These are phyloP conservation scores for Erysimum cheiri DNA, from an alignment of 441 rosid genomes.

Conservation along the genomic window DNA sequence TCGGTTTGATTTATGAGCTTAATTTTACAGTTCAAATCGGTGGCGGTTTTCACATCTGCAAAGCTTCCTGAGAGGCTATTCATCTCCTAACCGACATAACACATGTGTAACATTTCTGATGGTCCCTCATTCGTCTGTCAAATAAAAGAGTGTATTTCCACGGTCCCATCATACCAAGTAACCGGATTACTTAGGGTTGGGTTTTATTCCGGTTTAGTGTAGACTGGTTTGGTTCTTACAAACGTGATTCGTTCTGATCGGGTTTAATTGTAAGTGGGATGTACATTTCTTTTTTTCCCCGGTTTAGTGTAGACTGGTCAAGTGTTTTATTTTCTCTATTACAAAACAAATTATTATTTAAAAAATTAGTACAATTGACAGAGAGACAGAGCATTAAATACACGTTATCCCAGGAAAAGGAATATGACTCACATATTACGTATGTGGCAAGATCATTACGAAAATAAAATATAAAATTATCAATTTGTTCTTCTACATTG, in stretches of 20 bases:
- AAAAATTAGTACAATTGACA: not conserved
- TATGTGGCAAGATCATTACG: conserved; percentile 17
- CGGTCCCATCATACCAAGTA: conserved; percentile 32
- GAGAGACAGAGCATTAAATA: conserved; percentile 20
- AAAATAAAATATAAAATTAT: conserved; percentile 11
- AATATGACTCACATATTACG: conserved; percentile 44
- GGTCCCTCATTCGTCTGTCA: conserved; percentile 28
- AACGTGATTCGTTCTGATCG: conserved; percentile 22
- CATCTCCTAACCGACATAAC: conserved; percentile 28
- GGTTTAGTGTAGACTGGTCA: too few relatives aligned
- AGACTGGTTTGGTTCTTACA: conserved; percentile 36
- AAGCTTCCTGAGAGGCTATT: conserved; percentile 59
- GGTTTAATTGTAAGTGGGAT: conserved; percentile 32
- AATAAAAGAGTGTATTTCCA: conserved; percentile 31
- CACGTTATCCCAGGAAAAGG: conserved; percentile 29
- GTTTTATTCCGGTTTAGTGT: conserved; percentile 30
- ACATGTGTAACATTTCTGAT: conserved; percentile 3
- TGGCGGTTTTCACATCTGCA: conserved; percentile 57
- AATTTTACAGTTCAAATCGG: conserved; percentile 57
- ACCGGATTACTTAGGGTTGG: conserved; percentile 19
- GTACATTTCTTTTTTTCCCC: conserved; percentile 34
- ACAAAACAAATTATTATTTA: not conserved
- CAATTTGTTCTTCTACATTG: not conserved
- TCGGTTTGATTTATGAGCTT: not conserved
- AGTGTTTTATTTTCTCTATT: not conserved